Conservation (phyloP, 139 green algal species). For the Chlamydomonas urium region DNA sequence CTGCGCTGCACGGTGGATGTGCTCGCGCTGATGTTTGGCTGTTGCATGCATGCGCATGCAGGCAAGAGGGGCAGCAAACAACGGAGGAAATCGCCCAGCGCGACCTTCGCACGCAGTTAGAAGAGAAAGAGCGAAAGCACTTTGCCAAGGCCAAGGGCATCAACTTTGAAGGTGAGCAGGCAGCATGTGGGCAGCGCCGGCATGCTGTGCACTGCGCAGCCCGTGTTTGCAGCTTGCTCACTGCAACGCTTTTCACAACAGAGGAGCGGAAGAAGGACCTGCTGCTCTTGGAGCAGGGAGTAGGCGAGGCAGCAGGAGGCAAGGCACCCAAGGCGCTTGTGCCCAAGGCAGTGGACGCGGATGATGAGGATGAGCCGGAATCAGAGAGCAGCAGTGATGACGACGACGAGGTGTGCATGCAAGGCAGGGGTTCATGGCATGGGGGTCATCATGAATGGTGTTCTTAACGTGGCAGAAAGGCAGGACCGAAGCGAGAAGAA, state of each 20-base stretch:
- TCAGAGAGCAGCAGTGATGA: conserved; percentile 44
- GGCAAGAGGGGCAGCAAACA: conserved; percentile 58
- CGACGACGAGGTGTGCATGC: conserved; percentile 78
- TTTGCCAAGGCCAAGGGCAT: conserved; percentile 50
- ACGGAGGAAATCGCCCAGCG: conserved; percentile 40
- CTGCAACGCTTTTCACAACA: conserved; percentile 25
- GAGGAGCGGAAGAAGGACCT: conserved; percentile 76
- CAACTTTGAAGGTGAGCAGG: conserved; percentile 68
- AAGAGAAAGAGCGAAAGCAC: conserved; percentile 78
- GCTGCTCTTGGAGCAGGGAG: conserved; percentile 61
- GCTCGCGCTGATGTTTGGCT: not conserved
- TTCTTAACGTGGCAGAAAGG: no score
- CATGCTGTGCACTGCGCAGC: no score
- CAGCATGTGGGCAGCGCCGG: no score
- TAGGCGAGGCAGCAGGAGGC: conserved; percentile 20
- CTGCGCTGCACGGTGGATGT: no score
- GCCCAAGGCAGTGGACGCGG: conserved; percentile 74
- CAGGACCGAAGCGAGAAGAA: no score
- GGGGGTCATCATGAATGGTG: no score
- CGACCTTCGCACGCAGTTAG: conserved; percentile 67
- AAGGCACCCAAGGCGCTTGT: conserved; percentile 41
- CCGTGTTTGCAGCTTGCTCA: no score
- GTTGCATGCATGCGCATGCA: conserved; percentile 17
- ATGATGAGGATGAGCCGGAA: conserved; percentile 65
- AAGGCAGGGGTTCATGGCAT: no score